Evolutionary conservation across 352 stramenopile species (phyloP), one percentile per base, ranked within the genome.

Genomic region (Achlya hypogyna): DNA sequence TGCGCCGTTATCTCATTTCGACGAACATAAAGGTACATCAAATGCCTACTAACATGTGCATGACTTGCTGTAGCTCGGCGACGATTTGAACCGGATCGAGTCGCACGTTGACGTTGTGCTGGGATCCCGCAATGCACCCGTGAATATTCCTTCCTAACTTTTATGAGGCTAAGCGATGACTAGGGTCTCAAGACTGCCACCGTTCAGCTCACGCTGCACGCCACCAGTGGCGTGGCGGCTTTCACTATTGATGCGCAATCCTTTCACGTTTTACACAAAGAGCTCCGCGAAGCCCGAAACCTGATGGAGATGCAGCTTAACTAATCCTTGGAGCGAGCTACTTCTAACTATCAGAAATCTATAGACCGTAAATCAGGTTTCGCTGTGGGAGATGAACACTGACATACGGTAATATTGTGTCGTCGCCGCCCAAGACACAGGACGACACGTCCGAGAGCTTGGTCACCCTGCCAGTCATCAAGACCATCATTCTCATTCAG

Each of bases 221-320:
- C 29, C 6, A 23, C 12, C 40, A 31, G 12, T 12, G 8, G n/a
- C 14, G 27, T 64, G 27, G 56, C 29, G 20, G 9, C 23, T 6
- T 34, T 54, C 29, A 16, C 49, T 14, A 16, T 65, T 5, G 58
- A 65, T 4, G 45, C 23, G 25, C 22, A 10, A 10, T 54, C 58
- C 1, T 65, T 65, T 58, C 58, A 38, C 16, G 28, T 59, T 5
- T 45, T 65, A 20, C 40, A 53, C 58, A 32, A 65, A 5, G 58
- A 65, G 25, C 58, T 65, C 6, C 31, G 42, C 22, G 22, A 51
- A 6, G 58, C 58, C 5, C 40, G 58, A 4, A 42, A 51, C 27
- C 23, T 65, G 5, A 65, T 65, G 58, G 53, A 54, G 6, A 14
- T 54, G 6, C 6, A 16, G 23, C 16, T 54, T 12, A 54, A 54